Base-by-base conservation (phyloP, 2,329 filamentous ascomycete species). In the Cylindrodendrum hubeiense region DNA sequence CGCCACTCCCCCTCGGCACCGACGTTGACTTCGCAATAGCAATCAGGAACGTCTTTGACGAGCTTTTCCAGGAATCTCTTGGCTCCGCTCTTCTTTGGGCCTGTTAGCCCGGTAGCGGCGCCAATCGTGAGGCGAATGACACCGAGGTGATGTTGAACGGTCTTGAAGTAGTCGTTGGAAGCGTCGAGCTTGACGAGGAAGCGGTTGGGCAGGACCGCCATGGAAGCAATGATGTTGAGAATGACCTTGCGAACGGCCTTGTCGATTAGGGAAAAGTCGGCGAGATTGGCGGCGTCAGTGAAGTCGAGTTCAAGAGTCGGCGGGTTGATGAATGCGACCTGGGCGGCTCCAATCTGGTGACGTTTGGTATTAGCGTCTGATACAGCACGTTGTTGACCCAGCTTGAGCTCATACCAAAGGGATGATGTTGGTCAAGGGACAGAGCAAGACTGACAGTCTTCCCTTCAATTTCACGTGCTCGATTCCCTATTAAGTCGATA, bases 101-200 rank as follows among this genome's bases (percentile, higher is more conserved):
- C 71, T 0, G 71, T 70, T 3, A 72, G 65, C 1, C 63, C 70
- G 4, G 71, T 73, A 2, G 71, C 71, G 3, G n/a, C 54, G 41
- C 57, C 71, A 19, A 74, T 22, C 2, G 71, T 74, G 2, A 74
- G 62, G n/a, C 72, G 72, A 4, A 74, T 62, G 33, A 74, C 69
- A 3, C 72, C 72, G 21, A 66, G 62, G 43, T 74, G 72, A 2
- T 67, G 71, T 0, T 74, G 72, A 46, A 66, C 74, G 21, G 71
- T 74, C 54, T 74, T 74, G 68, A 74, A 74, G 49, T 74, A 74
- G n/a, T 74, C 72, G 54, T 74, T 74, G 53, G 67, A 63, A 22
- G 64, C 52, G 64, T 74, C 70, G 17, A 74, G 67, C 12, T 74
- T 74, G 57, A 74, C 60, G 26, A 71, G 69, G 54, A 74, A 74